phyloP scores from a whole-genome alignment of 2,329 filamentous ascomycete genomes.

The Nannizzia gypsea region DNA sequence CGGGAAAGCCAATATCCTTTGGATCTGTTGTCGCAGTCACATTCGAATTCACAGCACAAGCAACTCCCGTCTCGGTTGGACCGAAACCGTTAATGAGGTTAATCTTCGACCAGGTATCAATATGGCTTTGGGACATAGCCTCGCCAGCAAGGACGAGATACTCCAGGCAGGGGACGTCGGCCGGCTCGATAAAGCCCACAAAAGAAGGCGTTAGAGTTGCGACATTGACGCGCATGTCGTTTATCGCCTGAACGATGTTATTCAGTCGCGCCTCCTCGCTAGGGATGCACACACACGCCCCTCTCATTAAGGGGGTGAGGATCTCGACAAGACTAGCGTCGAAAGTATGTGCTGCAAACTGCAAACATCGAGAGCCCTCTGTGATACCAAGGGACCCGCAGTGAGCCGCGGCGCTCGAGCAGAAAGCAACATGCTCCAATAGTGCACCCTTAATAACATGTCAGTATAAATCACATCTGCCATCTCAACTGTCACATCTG shows the following conservation, averaged over 20 bases:
- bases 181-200: constrained; percentile 36
- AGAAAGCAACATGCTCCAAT: constrained; percentile 49
- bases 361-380: constrained; percentile 44
- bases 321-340: constrained; percentile 46
- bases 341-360: constrained; percentile 45
- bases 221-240: constrained; percentile 42
- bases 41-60: constrained; percentile 24
- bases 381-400: constrained; percentile 40
- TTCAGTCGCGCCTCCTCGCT: constrained; percentile 38
- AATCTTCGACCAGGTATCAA: constrained; percentile 28
- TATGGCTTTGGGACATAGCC: constrained; percentile 36
- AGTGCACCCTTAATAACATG: constrained; percentile 42
- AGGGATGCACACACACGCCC: constrained; percentile 50
- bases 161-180: constrained; percentile 33
- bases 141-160: constrained; percentile 36
- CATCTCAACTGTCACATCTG: constrained; percentile 1
- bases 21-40: constrained; percentile 23
- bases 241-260: constrained; percentile 41
- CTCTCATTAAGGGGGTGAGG: constrained; percentile 43
- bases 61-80: constrained; percentile 32
- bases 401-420: constrained; percentile 44
- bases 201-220: constrained; percentile 51
- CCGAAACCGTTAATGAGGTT: constrained; percentile 35
- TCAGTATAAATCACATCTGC: neutral
- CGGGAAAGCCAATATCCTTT: constrained; percentile 26